Base-by-base conservation (phyloP, 140 eudicot genomes). In the Cichorium intybus region DNA sequence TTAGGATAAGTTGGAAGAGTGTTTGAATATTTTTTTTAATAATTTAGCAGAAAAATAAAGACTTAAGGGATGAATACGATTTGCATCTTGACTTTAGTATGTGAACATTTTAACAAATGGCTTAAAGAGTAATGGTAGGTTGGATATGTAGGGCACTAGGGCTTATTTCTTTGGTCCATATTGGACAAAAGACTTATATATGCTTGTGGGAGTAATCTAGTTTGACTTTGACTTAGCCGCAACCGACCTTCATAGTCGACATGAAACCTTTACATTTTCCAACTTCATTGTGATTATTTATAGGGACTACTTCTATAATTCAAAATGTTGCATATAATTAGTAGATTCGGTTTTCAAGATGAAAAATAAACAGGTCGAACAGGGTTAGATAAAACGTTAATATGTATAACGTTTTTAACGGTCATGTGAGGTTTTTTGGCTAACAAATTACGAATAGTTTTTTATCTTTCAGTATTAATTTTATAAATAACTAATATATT, bases 151-250 rank as follows among this genome's bases (percentile, higher is more conserved):
- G 18, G 26, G 45, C 5, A n/a, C n/a, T n/a, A 43, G 48, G 71
- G 56, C 21, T 48, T 49, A 14, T 58, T 50, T 27, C 57, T 33
- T 57, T 51, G 70, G 80, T 75, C 75, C 70, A 67, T 67, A 67
- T 75, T 75, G 70, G 65, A 48, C 52, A 75, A 51, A 4, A 51
- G 33, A 10, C 55, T 64, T 43, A n/a, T n/a, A n/a, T 49, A 22
- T 15, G 33, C 34, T 60, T 49, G 14, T 47, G 9, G 51, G 69
- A 50, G 28, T 72, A 28, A 22, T 51, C 33, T 12, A 39, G 6
- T 41, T 53, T 74, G 74, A 66, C 69, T 66, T 66, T 58, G 58
- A 60, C 62, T 34, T 49, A 7, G 54, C 41, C 24, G 22, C 29
- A 62, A 62, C 34, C 43, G 41, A 20, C 43, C 24, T 37, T 60